phyloP scores from a whole-genome alignment of 768 basidiomycete species.

The Leccinum imitatum region DNA sequence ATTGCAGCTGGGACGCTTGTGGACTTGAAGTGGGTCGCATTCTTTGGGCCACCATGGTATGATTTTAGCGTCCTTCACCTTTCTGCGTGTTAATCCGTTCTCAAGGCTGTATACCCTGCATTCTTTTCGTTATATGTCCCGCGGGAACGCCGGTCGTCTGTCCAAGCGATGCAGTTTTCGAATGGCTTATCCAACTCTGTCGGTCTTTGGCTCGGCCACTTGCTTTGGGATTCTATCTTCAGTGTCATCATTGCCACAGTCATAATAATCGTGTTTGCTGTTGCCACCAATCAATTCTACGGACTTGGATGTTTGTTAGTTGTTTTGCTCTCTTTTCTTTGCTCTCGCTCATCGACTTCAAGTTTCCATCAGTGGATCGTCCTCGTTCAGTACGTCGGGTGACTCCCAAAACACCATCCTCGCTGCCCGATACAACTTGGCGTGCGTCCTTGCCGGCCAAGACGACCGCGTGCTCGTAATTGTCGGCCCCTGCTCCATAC shows the following conservation, averaged over 20 bases:
- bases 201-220: conserved; percentile 78
- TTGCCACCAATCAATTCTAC: conserved; percentile 59
- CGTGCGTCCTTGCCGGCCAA: conserved; percentile 76
- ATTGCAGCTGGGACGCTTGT: conserved; percentile 54
- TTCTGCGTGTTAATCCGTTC: not conserved
- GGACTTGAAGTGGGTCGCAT: conserved; percentile 71
- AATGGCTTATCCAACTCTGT: conserved; percentile 70
- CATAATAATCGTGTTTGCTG: conserved; percentile 60
- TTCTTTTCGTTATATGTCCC: conserved; percentile 80
- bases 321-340: not conserved
- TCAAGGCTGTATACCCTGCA: conserved; percentile 72
- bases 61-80: conserved; percentile 5
- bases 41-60: conserved; percentile 72
- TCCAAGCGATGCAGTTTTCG: conserved; percentile 81
- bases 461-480: conserved; percentile 88
- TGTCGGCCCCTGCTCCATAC: conserved; percentile 96
- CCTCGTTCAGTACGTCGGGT: conserved; percentile 63
- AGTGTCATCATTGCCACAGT: conserved; percentile 60
- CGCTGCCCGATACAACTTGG: conserved; percentile 72
- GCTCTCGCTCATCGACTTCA: not conserved
- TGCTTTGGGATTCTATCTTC: conserved; percentile 68
- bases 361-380: conserved; percentile 57
- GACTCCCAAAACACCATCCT: conserved; percentile 75
- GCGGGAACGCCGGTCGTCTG: conserved; percentile 61
- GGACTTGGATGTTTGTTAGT: conserved; percentile 64